phyloP scores from a whole-genome alignment of 768 basidiomycete species.

The Boletus tomentosulus region DNA sequence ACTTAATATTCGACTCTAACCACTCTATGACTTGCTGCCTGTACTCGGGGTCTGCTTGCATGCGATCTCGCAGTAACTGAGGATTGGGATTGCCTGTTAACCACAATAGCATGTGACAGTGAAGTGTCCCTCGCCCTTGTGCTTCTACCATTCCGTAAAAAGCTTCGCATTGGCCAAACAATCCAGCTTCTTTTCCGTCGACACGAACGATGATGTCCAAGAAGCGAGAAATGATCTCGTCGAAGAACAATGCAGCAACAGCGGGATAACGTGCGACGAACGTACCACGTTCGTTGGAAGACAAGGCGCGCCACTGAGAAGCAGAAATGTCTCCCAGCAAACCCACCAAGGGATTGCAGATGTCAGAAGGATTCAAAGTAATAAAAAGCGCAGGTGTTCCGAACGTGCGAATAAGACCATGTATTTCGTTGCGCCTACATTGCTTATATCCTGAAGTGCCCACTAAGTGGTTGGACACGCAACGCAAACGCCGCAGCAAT shows the following conservation, averaged over 20 bases:
- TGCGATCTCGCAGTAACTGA: neutral
- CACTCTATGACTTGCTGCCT: neutral
- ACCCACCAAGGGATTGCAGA: neutral
- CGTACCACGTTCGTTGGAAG: neutral
- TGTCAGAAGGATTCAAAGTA: neutral
- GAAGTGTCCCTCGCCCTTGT: neutral
- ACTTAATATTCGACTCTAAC: neutral
- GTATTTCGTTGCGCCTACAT: neutral
- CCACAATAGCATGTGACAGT: neutral
- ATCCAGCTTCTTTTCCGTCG: neutral
- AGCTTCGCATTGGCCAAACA: neutral
- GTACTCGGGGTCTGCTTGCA: neutral
- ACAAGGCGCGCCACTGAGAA: neutral
- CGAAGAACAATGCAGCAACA: neutral
- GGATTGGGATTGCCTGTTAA: neutral
- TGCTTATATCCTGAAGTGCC: neutral
- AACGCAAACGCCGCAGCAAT: neutral
- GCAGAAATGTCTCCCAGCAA: neutral
- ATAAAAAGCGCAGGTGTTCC: neutral
- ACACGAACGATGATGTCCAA: neutral
- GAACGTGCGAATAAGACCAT: neutral
- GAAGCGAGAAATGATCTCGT: neutral
- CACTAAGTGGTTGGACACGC: neutral
- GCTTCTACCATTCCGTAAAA: neutral
- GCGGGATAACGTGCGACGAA: neutral